A percentile compares a stretch with the other conserved stretches of the same genome.
phyloP scores from a whole-genome alignment of 345 rosid genomes.

The Salix viminalis region DNA sequence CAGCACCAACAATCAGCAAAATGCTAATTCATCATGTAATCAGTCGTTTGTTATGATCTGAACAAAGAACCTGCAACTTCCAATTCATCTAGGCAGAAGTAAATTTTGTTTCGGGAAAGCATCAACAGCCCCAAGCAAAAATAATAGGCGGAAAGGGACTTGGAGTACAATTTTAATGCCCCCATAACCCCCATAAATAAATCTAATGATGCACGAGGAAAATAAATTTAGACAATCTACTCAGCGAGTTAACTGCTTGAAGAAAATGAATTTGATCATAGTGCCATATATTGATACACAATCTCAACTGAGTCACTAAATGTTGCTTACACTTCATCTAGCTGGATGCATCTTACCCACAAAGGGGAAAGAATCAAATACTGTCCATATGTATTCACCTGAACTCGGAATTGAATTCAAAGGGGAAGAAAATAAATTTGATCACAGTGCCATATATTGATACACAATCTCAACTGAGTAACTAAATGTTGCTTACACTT shows the following conservation, averaged over 20 bases:
- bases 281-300: not conserved
- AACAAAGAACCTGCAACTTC: not conserved
- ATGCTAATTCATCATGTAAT: not conserved
- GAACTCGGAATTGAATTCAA: not conserved
- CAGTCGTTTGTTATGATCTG: not conserved
- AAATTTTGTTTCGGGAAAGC: not conserved
- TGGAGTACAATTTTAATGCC: not conserved
- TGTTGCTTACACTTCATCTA: not conserved
- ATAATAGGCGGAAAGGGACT: not conserved
- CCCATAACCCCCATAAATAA: not conserved
- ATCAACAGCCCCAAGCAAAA: not conserved
- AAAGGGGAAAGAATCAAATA: not conserved
- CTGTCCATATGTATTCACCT: constrained; percentile 2
- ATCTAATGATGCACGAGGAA: not conserved
- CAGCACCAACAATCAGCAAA: not conserved
- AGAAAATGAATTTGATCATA: not conserved
- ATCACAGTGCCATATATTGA: not conserved
- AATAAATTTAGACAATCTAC: not conserved
- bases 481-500: not conserved
- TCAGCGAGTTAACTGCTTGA: not conserved
- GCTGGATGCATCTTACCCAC: not conserved
- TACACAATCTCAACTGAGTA: not conserved
- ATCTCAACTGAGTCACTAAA: not conserved
- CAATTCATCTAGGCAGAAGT: not conserved
- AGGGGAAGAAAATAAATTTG: too few species aligned